A percentile compares a stretch with the other conserved stretches of the same genome.
These are phyloP conservation scores for Candida namnaoensis DNA, from an alignment of 805 yeast species.

Conservation along the genomic window DNA sequence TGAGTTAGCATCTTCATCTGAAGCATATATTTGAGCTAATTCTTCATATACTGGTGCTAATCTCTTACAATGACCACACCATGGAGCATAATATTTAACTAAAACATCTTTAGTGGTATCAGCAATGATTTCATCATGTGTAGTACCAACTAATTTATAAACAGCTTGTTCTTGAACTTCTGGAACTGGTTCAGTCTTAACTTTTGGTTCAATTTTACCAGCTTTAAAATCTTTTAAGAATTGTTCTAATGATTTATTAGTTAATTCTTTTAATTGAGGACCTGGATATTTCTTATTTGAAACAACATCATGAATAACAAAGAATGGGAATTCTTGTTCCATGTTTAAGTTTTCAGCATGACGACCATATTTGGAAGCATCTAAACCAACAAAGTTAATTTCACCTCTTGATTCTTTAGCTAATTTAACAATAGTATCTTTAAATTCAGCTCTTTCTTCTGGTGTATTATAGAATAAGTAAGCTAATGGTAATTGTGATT, in stretches of 20 bases:
- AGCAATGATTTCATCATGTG: slow-evolving; percentile 60
- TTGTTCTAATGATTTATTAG: slow-evolving; percentile 43
- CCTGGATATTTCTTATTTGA: slow-evolving; percentile 72
- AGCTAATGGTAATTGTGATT: slow-evolving; percentile 68
- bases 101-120: slow-evolving; percentile 59
- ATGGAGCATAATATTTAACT: slow-evolving; percentile 92
- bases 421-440: slow-evolving; percentile 43
- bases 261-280: slow-evolving; percentile 46
- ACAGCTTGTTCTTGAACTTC: slow-evolving; percentile 71
- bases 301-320: slow-evolving; percentile 72
- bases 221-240: slow-evolving; percentile 56
- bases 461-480: slow-evolving; percentile 75
- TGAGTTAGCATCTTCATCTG: slow-evolving; percentile 36
- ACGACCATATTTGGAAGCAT: slow-evolving; percentile 70
- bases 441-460: slow-evolving; percentile 54
- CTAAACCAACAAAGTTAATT: slow-evolving; percentile 82
- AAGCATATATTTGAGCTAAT: slow-evolving; percentile 60
- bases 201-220: slow-evolving; percentile 61
- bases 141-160: slow-evolving; percentile 72
- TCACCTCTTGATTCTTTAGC: slow-evolving; percentile 75
- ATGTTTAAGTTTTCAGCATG: slow-evolving; percentile 85
- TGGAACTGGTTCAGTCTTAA: slow-evolving; percentile 85
- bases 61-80: slow-evolving; percentile 96
- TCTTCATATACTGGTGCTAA: slow-evolving; percentile 86
- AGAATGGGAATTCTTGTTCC: slow-evolving; percentile 80